A percentile compares a stretch with the other conserved stretches of the same genome.
These are phyloP conservation scores for Crithidia brevicula DNA, from an alignment of 208 protist genomes.

Conservation along the genomic window DNA sequence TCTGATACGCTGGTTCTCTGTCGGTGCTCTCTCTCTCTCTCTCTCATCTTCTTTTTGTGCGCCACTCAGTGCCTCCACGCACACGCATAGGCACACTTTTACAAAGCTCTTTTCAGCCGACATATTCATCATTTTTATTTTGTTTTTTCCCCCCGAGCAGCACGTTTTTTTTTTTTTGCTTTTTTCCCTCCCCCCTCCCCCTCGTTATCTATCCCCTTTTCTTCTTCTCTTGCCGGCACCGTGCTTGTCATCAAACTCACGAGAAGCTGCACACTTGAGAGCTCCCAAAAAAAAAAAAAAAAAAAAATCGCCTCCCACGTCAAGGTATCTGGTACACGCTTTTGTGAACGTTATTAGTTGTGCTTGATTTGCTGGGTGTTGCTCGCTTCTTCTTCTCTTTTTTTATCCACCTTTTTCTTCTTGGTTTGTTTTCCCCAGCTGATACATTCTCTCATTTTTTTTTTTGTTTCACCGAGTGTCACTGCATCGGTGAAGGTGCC, in stretches of 20 bases:
- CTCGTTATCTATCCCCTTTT: neutral
- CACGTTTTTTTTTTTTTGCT: conserved; percentile 15
- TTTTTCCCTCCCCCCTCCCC: conserved; percentile 6
- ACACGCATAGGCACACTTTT: neutral
- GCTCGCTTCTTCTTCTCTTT: neutral
- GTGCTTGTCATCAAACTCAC: no score
- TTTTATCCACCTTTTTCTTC: neutral
- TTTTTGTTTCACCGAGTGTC: conserved; percentile 6
- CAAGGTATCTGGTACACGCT: no score
- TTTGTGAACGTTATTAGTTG: no score
- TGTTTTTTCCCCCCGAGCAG: neutral
- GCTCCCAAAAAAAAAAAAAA: no score
- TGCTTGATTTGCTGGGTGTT: neutral
- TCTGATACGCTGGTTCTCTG: no score
- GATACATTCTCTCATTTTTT: neutral
- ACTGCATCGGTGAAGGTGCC: no score
- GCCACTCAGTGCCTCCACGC: neutral
- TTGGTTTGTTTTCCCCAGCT: neutral
- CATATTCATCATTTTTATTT: conserved; percentile 27
- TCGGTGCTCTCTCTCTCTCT: neutral
- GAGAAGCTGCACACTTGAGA: no score
- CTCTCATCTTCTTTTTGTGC: neutral
- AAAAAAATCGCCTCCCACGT: no score
- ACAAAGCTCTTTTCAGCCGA: conserved; percentile 3
- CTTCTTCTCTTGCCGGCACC: neutral